Percentiles rank a stretch among this genome's conserved stretches.
phyloP scores from a whole-genome alignment of 208 protist species.

The Leishmania aethiopica region DNA sequence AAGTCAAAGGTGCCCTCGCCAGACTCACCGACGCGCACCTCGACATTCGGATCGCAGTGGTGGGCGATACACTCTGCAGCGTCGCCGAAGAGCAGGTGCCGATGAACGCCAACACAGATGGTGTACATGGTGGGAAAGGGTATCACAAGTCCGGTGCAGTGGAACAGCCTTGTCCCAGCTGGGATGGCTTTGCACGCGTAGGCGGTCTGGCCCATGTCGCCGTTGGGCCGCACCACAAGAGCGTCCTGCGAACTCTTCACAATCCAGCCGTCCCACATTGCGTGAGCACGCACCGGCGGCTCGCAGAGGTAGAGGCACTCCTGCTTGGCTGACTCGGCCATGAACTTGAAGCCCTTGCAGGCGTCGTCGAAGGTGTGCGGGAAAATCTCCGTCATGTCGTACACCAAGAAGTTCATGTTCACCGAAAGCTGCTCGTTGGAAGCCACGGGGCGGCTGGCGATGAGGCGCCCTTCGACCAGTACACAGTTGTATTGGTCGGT shows the following conservation, averaged over 20 bases:
- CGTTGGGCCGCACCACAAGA: conserved; percentile 72
- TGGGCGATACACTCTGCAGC: conserved; percentile 90
- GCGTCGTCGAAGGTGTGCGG: conserved; percentile 48
- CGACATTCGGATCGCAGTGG: conserved; percentile 87
- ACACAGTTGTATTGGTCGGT: conserved; percentile 56
- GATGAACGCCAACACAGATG: conserved; percentile 72
- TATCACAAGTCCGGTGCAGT: conserved; percentile 71
- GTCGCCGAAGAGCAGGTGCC: conserved; percentile 85
- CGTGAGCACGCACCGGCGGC: conserved; percentile 77
- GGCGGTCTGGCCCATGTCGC: conserved; percentile 85
- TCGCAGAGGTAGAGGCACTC: conserved; percentile 76
- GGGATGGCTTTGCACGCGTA: conserved; percentile 61
- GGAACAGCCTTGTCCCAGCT: conserved; percentile 57
- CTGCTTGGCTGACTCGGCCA: conserved; percentile 71
- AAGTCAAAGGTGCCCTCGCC: conserved; percentile 71
- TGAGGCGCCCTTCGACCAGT: conserved; percentile 75
- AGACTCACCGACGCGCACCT: conserved; percentile 51
- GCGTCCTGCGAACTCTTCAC: conserved; percentile 57
- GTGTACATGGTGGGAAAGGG: conserved; percentile 92
- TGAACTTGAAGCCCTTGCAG: conserved; percentile 73
- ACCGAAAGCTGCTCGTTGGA: conserved; percentile 53
- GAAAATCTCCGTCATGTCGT: conserved; percentile 81
- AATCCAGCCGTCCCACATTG: conserved; percentile 83
- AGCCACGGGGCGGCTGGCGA: conserved; percentile 47
- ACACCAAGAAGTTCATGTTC: conserved; percentile 89